These are phyloP conservation scores for Oryza rufipogon DNA, from an alignment of 176 grass and related monocot genomes.

Conservation along the genomic window DNA sequence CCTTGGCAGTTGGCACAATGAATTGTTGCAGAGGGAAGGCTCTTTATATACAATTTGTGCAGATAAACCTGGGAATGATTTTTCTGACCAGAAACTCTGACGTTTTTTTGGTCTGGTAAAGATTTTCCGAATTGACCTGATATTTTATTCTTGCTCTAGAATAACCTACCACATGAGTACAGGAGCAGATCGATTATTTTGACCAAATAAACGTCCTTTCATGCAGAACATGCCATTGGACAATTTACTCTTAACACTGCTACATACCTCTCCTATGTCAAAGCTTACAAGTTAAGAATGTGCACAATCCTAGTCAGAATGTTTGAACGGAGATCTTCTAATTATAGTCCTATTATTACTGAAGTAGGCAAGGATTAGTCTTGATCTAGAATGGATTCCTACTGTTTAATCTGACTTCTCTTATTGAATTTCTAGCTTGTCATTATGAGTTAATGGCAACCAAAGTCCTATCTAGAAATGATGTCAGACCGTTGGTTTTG, in stretches of 20 bases:
- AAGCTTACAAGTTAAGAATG: background rate
- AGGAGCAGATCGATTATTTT: background rate
- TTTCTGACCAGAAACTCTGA: background rate
- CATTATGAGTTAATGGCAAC: too few species aligned
- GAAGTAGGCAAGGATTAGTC: background rate
- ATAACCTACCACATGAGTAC: background rate
- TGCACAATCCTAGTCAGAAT: background rate
- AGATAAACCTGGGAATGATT: background rate
- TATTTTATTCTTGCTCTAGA: background rate
- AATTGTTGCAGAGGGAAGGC: background rate
- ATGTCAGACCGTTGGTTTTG: too few species aligned
- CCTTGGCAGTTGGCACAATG: background rate
- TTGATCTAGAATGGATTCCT: background rate
- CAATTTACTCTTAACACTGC: too few species aligned
- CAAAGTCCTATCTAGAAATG: too few species aligned
- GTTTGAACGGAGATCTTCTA: background rate
- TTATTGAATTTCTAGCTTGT: background rate
- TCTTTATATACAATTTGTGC: slow-evolving; percentile 19
- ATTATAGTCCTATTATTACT: background rate
- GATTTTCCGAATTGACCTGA: background rate
- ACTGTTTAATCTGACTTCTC: background rate
- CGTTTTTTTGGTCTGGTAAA: background rate
- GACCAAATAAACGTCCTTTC: background rate
- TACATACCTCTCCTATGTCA: background rate
- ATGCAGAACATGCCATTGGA: too few species aligned